Evolutionary conservation across 1,284 basidiomycete species (phyloP).

Genomic region (Apiotrichum brassicae): DNA sequence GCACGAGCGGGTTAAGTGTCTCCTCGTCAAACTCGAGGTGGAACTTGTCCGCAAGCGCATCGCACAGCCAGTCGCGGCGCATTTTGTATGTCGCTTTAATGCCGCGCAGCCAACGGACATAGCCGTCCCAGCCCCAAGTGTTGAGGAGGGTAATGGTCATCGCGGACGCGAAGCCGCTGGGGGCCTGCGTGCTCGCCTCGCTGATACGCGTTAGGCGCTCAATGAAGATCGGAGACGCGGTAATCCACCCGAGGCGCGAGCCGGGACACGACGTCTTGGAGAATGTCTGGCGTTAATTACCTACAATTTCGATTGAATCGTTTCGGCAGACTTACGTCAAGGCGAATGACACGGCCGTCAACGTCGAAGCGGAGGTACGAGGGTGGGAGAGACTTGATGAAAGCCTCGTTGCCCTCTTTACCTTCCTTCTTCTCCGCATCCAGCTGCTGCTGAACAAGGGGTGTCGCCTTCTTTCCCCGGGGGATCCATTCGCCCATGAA

Average conservation of each 20-base stretch:
- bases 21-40: slow-evolving; percentile 39
- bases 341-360: slow-evolving; percentile 45
- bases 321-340: slow-evolving; percentile 46
- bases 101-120: slow-evolving; percentile 68
- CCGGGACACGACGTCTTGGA: slow-evolving; percentile 77
- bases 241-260: slow-evolving; percentile 71
- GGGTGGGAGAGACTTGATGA: slow-evolving; percentile 52
- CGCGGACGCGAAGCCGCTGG: slow-evolving; percentile 61
- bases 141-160: slow-evolving; percentile 60
- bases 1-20: slow-evolving; percentile 15
- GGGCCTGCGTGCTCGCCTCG: slow-evolving; percentile 65
- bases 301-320: too few relatives aligned
- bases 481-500: slow-evolving; percentile 9
- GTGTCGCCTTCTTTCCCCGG: slow-evolving; percentile 19
- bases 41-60: slow-evolving; percentile 43
- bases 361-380: slow-evolving; percentile 58
- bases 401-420: slow-evolving; percentile 39
- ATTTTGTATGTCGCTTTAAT: slow-evolving; percentile 46
- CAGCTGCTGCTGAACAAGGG: slow-evolving; percentile 37
- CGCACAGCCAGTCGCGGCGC: slow-evolving; percentile 46
- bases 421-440: slow-evolving; percentile 40
- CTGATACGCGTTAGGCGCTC: slow-evolving; percentile 69
- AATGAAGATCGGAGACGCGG: slow-evolving; percentile 51
- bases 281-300: slow-evolving; percentile 51
- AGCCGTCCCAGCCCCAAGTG: slow-evolving; percentile 63